Evolutionary conservation across 208 protist genomes (phyloP), one percentile per base, ranked within the genome.

Genomic region (Strigomonas culicis): DNA sequence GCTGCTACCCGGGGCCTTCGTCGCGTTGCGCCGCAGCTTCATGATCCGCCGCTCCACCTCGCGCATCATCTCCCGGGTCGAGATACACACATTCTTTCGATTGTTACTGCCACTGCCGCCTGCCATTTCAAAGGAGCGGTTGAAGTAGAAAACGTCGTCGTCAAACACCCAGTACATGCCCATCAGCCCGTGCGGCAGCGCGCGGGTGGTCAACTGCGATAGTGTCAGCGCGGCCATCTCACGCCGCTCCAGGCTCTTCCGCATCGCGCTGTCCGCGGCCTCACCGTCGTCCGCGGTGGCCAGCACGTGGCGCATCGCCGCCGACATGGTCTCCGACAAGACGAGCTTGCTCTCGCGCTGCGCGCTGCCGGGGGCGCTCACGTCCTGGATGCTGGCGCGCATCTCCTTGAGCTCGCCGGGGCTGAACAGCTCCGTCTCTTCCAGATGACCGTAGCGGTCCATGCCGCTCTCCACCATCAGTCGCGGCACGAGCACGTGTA

Each of bases 101-200:
- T 59, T 74, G 39, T n/a, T 32, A 17, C n/a, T 43, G 7, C 28
- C 55, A 21, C 19, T 52, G n/a, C 8, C n/a, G 7, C 7, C 34
- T 10, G 31, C 24, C 1, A 57, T 8, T 2, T 27, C 53, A 44
- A 58, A 25, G 11, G 72, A 57, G 30, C 63, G 52, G 61, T 77
- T 69, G 44, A 96, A 92, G 59, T 61, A 60, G 50, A 77, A 82
- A 56, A 96, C 90, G 59, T 96, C 91, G 64, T 96, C 91, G 43
- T 96, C 91, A n/a, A 96, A 63, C 0, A 96, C 89, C 88, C 91
- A 96, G 64, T 88, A 88, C 32, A 75, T 79, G 19, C 79, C 82
- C 24, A 76, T 69, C 34, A 88, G 66, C 7, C 69, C 52, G 62
- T 88, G 82, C n/a, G 70, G 73, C 7, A 69, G 66, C 30, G 49